Evolutionary conservation across 2,329 filamentous ascomycete genomes (phyloP), one percentile per base, ranked within the genome.

Genomic region (Exophiala mesophila): DNA sequence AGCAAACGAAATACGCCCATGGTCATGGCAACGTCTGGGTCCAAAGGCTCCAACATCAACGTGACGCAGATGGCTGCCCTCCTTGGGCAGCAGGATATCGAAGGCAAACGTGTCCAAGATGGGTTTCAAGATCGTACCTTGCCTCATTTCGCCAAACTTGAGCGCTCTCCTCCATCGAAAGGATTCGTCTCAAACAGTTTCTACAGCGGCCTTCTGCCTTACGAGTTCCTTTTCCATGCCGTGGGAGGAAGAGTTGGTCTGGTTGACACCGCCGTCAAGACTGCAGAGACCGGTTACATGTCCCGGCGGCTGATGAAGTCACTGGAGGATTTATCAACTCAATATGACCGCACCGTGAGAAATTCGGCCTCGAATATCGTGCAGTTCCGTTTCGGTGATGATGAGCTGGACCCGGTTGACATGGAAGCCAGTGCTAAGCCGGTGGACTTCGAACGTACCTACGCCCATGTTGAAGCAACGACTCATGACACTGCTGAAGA

Each of bases 251-350:
- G 92, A 80, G 92, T 97, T 78, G 92, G 92, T 79, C 71, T 98
- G 54, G 89, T 98, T 59, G 92, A 98, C 20, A 34, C 32, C 18
- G 39, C 39, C 4, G 92, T 97, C 69, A 98, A 98, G 71, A 98
- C 92, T 39, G 92, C 92, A 39, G 92, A 98, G 65, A 98, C 92
- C 8, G 92, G 92, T 52, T 98, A 98, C 68, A 98, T 98, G 92
- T 97, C 90, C 50, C 83, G 92, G 68, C 82, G 92, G 55, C 65
- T 98, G 61, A 98, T 98, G 90, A 98, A 98, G 67, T 95, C 88
- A 3, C 69, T 98, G 36, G 92, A 98, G 62, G 92, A 98, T 71
- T 70, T 97, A 3, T 95, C 89, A 1, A 88, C 86, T 1, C 81
- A 88, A 57, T 98, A 98, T 57, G 92, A 98, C 57, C 80, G 94